Evolutionary conservation across 768 basidiomycete species (phyloP), one percentile per base, ranked within the genome.

Genomic region (Boletus coccyginus): DNA sequence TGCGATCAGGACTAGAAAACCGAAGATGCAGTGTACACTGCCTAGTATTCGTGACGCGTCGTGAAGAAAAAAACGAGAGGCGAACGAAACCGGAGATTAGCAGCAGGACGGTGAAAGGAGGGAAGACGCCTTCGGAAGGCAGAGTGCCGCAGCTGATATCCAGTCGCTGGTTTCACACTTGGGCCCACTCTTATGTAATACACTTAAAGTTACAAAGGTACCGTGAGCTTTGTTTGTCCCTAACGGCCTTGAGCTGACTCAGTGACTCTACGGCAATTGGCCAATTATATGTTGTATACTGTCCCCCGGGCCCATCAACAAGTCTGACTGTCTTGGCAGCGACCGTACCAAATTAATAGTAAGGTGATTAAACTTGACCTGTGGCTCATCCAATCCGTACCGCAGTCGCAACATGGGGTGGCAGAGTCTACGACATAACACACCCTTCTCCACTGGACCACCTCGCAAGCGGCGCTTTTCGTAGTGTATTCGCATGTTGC

Each of bases 11-110:
- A 45, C 38, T 3, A 24, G 12, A 41, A n/a, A 32, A 24, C 27
- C 12, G 40, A 58, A 43, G 47, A 47, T 52, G 64, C 62, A 48
- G 63, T 62, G 62, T 44, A 39, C 66, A 66, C 66, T 51, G 67
- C 60, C 54, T 40, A 36, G 51, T 60, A 36, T 46, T 66, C 61
- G 67, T 66, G 51, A 42, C 27, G 52, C 40, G 67, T 61, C 62
- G 61, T 64, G 32, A 69, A 47, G 32, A 5, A 1, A 19, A 9
- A 50, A 52, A 50, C 33, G 43, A 52, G 42, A 48, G 21, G 35
- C 14, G 49, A 56, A 53, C 36, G 56, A 55, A 45, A 14, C 49
- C 69, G 68, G 68, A 62, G 14, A 70, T 69, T 48, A 62, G 55
- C 21, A 59, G 24, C 56, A 43, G 49, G 55, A 58, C 44, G 44